Percentiles rank a stretch among this genome's conserved stretches.
phyloP scores from a whole-genome alignment of 2,329 filamentous ascomycete genomes.

The Alternaria atra region DNA sequence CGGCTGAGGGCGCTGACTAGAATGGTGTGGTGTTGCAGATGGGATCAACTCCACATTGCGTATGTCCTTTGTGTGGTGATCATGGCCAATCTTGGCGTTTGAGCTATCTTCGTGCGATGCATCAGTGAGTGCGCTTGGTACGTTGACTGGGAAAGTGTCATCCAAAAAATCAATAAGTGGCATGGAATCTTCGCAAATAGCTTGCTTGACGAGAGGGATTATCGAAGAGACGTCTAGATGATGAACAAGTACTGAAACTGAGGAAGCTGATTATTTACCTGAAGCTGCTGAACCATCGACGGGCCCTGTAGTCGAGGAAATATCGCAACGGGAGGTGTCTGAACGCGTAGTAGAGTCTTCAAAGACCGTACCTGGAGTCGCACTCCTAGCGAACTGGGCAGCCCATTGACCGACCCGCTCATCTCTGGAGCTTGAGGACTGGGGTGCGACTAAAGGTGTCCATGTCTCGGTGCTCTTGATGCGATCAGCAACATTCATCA shows the following conservation, averaged over 20 bases:
- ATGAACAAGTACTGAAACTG: constrained; percentile 1
- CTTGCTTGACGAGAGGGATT: background rate
- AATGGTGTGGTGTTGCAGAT: background rate
- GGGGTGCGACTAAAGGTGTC: constrained; percentile 25
- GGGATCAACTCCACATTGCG: background rate
- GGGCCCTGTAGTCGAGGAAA: constrained; percentile 17
- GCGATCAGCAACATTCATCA: constrained; percentile 76
- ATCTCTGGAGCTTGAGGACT: constrained; percentile 14
- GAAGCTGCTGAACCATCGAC: constrained; percentile 10
- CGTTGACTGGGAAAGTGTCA: background rate
- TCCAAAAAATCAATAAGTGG: constrained; percentile 21
- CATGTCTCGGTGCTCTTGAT: constrained; percentile 66
- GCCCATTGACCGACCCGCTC: constrained; percentile 35
- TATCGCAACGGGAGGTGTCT: constrained; percentile 12
- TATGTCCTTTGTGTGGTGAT: background rate
- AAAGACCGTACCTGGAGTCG: background rate
- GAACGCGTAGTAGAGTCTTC: constrained; percentile 16
- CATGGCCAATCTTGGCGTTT: background rate
- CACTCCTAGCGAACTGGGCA: constrained; percentile 27
- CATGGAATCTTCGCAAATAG: background rate
- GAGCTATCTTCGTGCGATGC: constrained; percentile 17
- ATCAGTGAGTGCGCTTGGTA: constrained; percentile 22
- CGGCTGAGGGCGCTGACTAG: background rate
- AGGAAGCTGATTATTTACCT: constrained; percentile 31
- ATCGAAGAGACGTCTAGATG: background rate